Evolutionary conservation across 2,329 filamentous ascomycete genomes (phyloP), one percentile per base, ranked within the genome.

Genomic region (Calonectria henricotiae): DNA sequence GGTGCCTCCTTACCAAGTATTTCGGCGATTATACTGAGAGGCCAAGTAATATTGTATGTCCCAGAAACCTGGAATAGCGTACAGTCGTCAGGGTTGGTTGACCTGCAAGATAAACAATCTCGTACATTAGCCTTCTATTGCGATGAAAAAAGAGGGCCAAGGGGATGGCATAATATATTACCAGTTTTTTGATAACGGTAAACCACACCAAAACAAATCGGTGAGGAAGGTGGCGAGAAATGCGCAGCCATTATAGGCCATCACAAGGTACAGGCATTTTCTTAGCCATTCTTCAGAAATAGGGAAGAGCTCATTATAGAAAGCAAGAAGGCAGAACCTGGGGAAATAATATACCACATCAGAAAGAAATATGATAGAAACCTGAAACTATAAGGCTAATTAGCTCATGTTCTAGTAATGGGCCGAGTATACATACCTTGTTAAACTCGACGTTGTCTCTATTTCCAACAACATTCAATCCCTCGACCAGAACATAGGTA

Each of bases 311-410:
- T 58, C 51, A 9, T 58, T 25, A 11, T 58, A 58, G 20, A 58
- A 58, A 2, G 51, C n/a, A 58, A 58, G 51, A 17, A 58, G 51
- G 15, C 51, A 15, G 12, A 58, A 58, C 25, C 51, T 58, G 11
- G 51, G 51, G 7, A 58, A 58, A 39, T 39, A 58, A 17, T 58
- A 58, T 11, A 58, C 13, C 2, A 58, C 4, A 9, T 58, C 51
- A 25, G n/a, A 25, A 11, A 58, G 20, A 8, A 58, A 6, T 6
- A 37, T 25, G 23, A 58, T 5, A 15, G n/a, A 7, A 3, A 25
- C 9, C 23, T 58, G 51, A 3, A 37, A 9, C 51, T 58, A 17
- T 15, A 25, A 17, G 11, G 12, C 1, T 15, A 13, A 20, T 58
- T 5, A 58, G 35, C 9, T 5, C 6, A 39, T 25, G 20, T 2